These are phyloP conservation scores for Uronychia setigera DNA, from an alignment of 73 alveolate genomes.

Conservation along the genomic window DNA sequence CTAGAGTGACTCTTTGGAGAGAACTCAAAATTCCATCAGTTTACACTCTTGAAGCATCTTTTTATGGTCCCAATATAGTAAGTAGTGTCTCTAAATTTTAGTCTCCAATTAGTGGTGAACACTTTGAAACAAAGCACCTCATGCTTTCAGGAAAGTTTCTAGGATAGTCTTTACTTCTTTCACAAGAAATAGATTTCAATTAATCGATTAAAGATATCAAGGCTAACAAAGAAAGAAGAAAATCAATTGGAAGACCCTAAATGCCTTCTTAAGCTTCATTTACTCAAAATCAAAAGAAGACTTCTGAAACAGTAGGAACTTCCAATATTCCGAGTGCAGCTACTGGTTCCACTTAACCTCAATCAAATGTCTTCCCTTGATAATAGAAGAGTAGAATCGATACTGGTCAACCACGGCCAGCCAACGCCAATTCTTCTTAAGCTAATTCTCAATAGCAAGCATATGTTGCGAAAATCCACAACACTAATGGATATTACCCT, in stretches of 20 bases:
- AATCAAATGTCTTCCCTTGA: no score
- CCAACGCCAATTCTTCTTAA: no score
- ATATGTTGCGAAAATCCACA: no score
- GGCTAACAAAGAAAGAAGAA: neutral
- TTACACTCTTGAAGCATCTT: conserved; percentile 82
- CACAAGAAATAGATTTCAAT: neutral
- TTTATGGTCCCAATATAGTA: conserved; percentile 72
- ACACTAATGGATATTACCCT: neutral
- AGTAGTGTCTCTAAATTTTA: conserved; percentile 30
- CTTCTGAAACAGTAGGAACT: no score
- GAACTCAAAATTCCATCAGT: conserved; percentile 78
- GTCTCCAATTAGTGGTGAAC: conserved; percentile 35
- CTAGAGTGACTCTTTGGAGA: conserved; percentile 79
- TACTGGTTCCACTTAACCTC: no score
- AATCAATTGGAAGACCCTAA: neutral
- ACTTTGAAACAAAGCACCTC: neutral
- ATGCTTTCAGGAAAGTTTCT: neutral
- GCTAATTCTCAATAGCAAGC: no score
- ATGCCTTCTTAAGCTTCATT: no score
- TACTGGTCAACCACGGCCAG: no score
- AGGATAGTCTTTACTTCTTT: neutral
- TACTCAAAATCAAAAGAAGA: no score
- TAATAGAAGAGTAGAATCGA: no score
- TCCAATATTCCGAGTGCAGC: no score
- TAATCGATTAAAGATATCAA: neutral